These are phyloP conservation scores for Rhodosorus marinus DNA, from an alignment of 23 red algal genomes.

Conservation along the genomic window DNA sequence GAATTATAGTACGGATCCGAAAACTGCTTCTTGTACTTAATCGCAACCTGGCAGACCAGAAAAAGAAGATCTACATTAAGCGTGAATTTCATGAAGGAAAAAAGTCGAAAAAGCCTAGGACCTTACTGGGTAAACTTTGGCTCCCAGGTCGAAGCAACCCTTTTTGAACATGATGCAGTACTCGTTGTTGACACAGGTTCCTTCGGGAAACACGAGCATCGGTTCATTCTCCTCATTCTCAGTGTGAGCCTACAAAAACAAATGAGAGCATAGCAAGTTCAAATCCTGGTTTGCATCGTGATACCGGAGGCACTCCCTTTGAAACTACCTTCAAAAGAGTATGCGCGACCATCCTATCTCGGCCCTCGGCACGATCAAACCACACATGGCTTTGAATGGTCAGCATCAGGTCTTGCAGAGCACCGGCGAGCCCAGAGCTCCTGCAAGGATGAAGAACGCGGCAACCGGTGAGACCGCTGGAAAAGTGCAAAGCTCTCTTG, in stretches of 20 bases:
- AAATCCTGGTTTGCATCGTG: no score
- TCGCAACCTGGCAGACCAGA: no score
- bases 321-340: slow-evolving; percentile 44
- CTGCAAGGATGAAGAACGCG: no score
- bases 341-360: slow-evolving; percentile 55
- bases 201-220: slow-evolving; percentile 95
- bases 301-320: no score
- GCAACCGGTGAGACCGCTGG: no score
- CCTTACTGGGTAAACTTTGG: slow-evolving; percentile 57
- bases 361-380: slow-evolving; percentile 88
- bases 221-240: slow-evolving; percentile 46
- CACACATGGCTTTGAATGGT: slow-evolving; percentile 85
- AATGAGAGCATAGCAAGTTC: no score
- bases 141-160: slow-evolving; percentile 80
- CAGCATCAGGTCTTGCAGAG: slow-evolving; percentile 69
- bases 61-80: no score
- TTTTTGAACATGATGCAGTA: slow-evolving; percentile 99
- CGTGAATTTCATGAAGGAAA: no score
- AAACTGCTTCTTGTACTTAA: slow-evolving; percentile 61
- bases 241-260: no score
- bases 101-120: no score
- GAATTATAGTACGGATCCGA: slow-evolving; percentile 90
- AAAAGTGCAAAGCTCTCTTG: no score
- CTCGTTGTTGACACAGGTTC: slow-evolving; percentile 83
- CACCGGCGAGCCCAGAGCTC: slow-evolving; percentile 72